Conservation (phyloP, 1,284 basidiomycete genomes). For the Malassezia slooffiae region DNA sequence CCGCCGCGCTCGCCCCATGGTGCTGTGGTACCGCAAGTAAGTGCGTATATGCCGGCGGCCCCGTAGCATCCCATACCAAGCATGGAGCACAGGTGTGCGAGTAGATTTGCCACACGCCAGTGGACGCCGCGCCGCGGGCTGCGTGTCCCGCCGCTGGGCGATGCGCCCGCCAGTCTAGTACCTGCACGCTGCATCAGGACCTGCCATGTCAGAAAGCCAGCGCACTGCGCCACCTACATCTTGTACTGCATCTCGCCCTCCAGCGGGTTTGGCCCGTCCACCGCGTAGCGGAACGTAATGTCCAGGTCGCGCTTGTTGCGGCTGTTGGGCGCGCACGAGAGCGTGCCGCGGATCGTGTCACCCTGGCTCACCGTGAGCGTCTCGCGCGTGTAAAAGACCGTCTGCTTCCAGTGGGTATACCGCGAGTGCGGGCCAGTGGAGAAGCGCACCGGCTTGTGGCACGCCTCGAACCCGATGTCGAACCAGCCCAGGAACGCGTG, state of each 20-base stretch:
- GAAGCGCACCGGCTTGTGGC: slow-evolving; percentile 79
- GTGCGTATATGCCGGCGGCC: not conserved
- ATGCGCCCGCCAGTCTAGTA: no score
- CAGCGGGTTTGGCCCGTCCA: slow-evolving; percentile 21
- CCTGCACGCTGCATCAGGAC: slow-evolving; percentile 4
- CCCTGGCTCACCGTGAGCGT: slow-evolving; percentile 36
- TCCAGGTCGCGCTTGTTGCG: slow-evolving; percentile 43
- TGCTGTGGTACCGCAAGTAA: slow-evolving; percentile 63
- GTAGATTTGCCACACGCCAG: no score
- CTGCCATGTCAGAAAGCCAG: slow-evolving; percentile 1
- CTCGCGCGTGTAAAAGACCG: slow-evolving; percentile 45
- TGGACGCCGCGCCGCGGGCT: no score
- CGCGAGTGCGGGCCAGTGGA: slow-evolving; percentile 43
- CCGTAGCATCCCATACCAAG: not conserved
- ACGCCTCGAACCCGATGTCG: slow-evolving; percentile 88
- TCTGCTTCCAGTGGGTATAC: slow-evolving; percentile 48
- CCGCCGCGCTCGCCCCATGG: slow-evolving; percentile 74
- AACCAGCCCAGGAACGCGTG: slow-evolving; percentile 99
- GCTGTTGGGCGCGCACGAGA: slow-evolving; percentile 38
- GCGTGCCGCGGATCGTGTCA: slow-evolving; percentile 32
- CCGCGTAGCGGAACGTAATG: slow-evolving; percentile 37
- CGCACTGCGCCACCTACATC: slow-evolving; percentile 26
- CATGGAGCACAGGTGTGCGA: not conserved
- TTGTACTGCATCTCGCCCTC: slow-evolving; percentile 40
- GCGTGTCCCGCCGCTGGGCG: no score